Conservation (phyloP, 495 filamentous ascomycete species). For the Aspergillus leporis region DNA sequence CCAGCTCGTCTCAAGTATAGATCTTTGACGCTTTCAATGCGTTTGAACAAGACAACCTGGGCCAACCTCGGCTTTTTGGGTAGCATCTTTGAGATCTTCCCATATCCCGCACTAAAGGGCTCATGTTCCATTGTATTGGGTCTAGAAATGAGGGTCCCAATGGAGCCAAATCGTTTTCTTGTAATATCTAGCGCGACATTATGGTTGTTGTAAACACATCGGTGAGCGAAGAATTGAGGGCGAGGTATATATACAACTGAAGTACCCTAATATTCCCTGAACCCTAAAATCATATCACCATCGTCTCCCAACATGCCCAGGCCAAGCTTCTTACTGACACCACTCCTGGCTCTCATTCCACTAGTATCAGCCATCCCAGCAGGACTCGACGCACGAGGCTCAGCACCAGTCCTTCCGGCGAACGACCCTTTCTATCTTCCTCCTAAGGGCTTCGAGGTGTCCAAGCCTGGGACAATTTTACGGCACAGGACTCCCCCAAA, state of each 20-base stretch:
- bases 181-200: neutral
- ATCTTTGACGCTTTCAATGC: no score
- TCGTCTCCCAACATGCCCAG: neutral
- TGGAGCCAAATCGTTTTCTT: no score
- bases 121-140: no score
- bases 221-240: neutral
- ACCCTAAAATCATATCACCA: neutral
- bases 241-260: neutral
- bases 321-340: neutral
- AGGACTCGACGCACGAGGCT: neutral
- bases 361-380: neutral
- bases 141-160: no score
- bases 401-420: constrained; percentile 14
- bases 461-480: constrained; percentile 45
- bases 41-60: no score
- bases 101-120: no score
- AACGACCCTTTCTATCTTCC: constrained; percentile 50
- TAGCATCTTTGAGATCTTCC: no score
- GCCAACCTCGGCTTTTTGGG: no score
- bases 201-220: neutral
- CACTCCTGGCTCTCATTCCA: neutral
- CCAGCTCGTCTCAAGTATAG: no score
- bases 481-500: constrained; percentile 34
- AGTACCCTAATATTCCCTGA: neutral
- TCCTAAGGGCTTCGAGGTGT: constrained; percentile 36